Base-by-base conservation (phyloP, 2,329 filamentous ascomycete genomes). In the Cladosporium sp. region DNA sequence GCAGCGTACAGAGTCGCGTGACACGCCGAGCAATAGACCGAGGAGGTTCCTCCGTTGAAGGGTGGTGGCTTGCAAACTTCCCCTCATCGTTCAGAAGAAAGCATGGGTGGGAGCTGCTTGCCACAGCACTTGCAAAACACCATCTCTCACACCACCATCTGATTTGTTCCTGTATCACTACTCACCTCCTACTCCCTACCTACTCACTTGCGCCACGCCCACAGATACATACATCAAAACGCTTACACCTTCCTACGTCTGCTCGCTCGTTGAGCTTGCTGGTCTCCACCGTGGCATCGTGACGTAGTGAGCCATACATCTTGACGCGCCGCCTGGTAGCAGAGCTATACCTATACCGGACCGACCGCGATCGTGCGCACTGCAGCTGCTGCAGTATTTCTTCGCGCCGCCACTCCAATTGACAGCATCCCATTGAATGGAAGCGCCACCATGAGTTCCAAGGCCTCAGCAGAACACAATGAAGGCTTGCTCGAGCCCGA, bases 391-490 rank as follows among this genome's bases (percentile, higher is more conserved):
- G 18, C 16, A 23, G n/a, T 21, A 3, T 46, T 46, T 51, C 48
- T 51, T 51, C 23, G 5, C 25, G 16, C 13, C 8, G 48, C 23
- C 48, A 18, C 48, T 39, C 34, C 34, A 39, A 16, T 51, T 6
- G 3, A 5, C 48, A 28, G 48, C 23, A 18, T 18, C 7, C 6
- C 23, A 26, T 18, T 51, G 46, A 61, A 51, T 53, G 58, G 58
- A 48, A 60, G 21, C 28, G 60, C 34, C 16, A 63, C 21, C 32
- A 63, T 63, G 60, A 18, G 23, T 13, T 46, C 34, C 60, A 63
- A 63, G 28, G 34, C 48, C 34, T 28, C 49, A 39, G 60, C 60
- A 54, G 60, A 63, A 53, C 60, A 63, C 60, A 63, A 63, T 32
- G 60, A 63, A 28, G 60, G 60, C 49, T 25, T 46, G 25, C 48